phyloP scores from a whole-genome alignment of 768 basidiomycete species.

The Xerocomus brunneocitrinus region DNA sequence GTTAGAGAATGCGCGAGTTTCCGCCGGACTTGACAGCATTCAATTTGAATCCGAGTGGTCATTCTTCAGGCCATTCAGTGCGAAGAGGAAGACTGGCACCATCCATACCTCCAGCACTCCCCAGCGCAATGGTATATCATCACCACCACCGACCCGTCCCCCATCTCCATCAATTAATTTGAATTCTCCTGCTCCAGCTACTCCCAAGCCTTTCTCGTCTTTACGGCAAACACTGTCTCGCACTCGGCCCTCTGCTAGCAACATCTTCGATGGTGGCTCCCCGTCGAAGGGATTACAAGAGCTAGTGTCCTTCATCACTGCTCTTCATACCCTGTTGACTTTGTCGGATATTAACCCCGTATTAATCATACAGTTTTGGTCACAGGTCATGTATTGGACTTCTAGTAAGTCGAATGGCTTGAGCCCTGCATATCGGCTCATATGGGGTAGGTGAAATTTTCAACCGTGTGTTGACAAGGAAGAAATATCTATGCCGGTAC shows the following conservation, averaged over 20 bases:
- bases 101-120: conserved; percentile 28
- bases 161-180: conserved; percentile 49
- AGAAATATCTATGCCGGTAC: conserved; percentile 90
- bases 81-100: conserved; percentile 48
- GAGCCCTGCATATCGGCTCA: conserved; percentile 3
- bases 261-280: conserved; percentile 45
- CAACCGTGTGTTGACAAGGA: conserved; percentile 82
- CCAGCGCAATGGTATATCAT: conserved; percentile 35
- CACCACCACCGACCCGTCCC: conserved; percentile 43
- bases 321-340: conserved; percentile 76
- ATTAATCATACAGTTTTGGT: conserved; percentile 86
- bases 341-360: conserved; percentile 89
- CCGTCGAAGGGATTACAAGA: conserved; percentile 45
- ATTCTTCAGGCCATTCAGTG: conserved; percentile 68
- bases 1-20: conserved; percentile 76
- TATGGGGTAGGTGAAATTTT: conserved; percentile 66
- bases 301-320: conserved; percentile 77
- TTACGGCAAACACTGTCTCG: conserved; percentile 60
- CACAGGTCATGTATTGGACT: conserved; percentile 98
- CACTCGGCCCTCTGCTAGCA: conserved; percentile 46
- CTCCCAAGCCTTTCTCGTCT: conserved; percentile 60
- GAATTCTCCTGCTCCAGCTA: conserved; percentile 39
- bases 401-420: conserved; percentile 60
- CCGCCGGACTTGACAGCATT: conserved; percentile 72
- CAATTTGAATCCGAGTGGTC: conserved; percentile 98